Conservation (phyloP, 176 grass and related monocot species). For the sorghum (Sorghum bicolor) region DNA sequence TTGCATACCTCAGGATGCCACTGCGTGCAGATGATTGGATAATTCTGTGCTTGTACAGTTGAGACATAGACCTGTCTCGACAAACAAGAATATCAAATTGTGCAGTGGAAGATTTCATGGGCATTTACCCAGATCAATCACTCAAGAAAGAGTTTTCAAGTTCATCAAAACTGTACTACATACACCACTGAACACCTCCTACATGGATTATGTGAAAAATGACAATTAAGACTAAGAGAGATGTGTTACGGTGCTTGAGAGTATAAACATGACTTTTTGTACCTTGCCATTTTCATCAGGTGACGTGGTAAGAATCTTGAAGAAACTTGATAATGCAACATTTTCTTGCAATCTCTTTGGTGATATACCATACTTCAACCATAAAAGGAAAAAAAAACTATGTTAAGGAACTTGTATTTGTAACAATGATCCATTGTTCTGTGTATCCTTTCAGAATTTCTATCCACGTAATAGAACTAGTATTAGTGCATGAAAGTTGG, state of each 20-base stretch:
- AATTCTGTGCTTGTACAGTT: slow-evolving; percentile 71
- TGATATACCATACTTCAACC: slow-evolving; percentile 71
- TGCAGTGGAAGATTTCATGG: background rate
- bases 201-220: background rate
- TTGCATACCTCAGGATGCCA: slow-evolving; percentile 89
- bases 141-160: background rate
- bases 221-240: background rate
- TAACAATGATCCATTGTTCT: background rate
- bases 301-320: slow-evolving; percentile 77
- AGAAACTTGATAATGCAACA: slow-evolving; percentile 68
- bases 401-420: slow-evolving; percentile 22
- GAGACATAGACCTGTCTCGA: slow-evolving; percentile 69
- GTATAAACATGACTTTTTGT: background rate
- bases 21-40: slow-evolving; percentile 83
- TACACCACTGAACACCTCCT: background rate
- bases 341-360: slow-evolving; percentile 53
- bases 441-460: background rate
- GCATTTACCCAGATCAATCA: background rate
- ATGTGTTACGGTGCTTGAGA: too few species aligned
- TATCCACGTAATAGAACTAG: background rate
- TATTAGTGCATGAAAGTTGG: background rate
- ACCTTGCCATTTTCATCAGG: slow-evolving; percentile 79
- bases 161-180: background rate
- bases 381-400: slow-evolving; percentile 15
- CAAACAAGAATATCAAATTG: slow-evolving; percentile 15